These are phyloP conservation scores for Meyerozyma guilliermondii DNA, from an alignment of 1,139 yeast species.

Conservation along the genomic window DNA sequence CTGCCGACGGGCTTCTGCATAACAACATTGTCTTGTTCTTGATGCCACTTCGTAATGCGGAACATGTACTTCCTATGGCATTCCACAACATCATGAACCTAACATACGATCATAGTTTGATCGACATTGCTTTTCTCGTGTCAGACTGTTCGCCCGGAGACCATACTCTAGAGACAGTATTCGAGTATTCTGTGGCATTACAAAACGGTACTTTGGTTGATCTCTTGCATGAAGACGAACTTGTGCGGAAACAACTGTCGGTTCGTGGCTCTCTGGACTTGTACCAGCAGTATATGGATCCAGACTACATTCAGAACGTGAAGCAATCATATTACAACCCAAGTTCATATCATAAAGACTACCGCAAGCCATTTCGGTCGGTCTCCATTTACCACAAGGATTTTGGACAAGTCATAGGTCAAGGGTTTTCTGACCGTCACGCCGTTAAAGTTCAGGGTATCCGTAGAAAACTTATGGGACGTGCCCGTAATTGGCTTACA, in stretches of 20 bases:
- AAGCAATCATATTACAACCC: constrained; percentile 52
- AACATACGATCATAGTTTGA: constrained; percentile 75
- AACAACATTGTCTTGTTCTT: constrained; percentile 66
- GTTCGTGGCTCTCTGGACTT: constrained; percentile 54
- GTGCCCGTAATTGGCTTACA: constrained; percentile 86
- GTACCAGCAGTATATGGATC: constrained; percentile 66
- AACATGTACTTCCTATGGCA: constrained; percentile 72
- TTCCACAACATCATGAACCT: constrained; percentile 81
- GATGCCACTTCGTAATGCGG: constrained; percentile 82
- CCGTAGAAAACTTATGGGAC: constrained; percentile 81
- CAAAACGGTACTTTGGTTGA: constrained; percentile 66
- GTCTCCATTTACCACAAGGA: constrained; percentile 76
- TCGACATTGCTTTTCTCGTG: constrained; percentile 80
- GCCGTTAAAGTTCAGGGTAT: constrained; percentile 89
- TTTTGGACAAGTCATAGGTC: constrained; percentile 80
- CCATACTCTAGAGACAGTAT: constrained; percentile 61
- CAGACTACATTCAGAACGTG: constrained; percentile 54
- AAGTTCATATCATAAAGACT: constrained; percentile 50
- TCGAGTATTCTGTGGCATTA: constrained; percentile 59
- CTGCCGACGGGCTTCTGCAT: constrained; percentile 46
- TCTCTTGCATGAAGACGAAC: constrained; percentile 40
- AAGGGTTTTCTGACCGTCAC: constrained; percentile 86
- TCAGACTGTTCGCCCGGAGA: constrained; percentile 81
- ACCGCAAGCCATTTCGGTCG: constrained; percentile 67
- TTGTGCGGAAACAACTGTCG: constrained; percentile 18